Percentiles rank a stretch among this genome's conserved stretches.
These are phyloP conservation scores for Sugiyamaella novakii DNA, from an alignment of 1,139 yeast species.

Conservation along the genomic window DNA sequence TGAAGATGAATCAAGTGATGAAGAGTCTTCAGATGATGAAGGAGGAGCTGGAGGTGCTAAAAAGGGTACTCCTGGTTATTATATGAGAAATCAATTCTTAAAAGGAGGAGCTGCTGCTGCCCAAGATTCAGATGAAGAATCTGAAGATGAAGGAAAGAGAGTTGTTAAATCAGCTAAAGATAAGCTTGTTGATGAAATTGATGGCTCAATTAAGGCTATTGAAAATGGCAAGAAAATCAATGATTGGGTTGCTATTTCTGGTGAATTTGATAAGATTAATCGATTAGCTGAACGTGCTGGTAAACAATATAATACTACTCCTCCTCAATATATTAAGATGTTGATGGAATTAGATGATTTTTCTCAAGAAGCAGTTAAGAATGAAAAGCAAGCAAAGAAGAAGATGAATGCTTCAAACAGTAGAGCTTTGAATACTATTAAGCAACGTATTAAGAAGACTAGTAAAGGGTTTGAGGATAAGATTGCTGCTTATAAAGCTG, in stretches of 20 bases:
- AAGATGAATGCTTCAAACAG: conserved; percentile 82
- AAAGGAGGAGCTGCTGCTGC: conserved; percentile 41
- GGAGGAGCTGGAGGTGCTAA: conserved; percentile 41
- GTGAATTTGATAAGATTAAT: conserved; percentile 76
- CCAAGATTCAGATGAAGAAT: conserved; percentile 54
- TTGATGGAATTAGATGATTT: conserved; percentile 74
- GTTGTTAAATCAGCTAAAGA: conserved; percentile 94
- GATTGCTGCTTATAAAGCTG: conserved; percentile 61
- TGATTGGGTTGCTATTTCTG: conserved; percentile 77
- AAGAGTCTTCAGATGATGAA: conserved; percentile 44
- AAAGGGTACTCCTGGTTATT: conserved; percentile 55
- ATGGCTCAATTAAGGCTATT: conserved; percentile 63
- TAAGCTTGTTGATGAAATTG: conserved; percentile 86
- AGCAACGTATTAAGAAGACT: conserved; percentile 86
- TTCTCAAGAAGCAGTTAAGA: conserved; percentile 57
- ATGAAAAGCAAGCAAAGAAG: conserved; percentile 62
- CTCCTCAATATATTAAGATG: conserved; percentile 68
- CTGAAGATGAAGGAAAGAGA: conserved; percentile 63
- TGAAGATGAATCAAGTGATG: conserved; percentile 32
- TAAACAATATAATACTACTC: conserved; percentile 72
- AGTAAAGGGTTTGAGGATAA: conserved; percentile 65
- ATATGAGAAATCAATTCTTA: conserved; percentile 56
- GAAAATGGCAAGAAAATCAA: conserved; percentile 69
- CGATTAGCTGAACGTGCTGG: conserved; percentile 66
- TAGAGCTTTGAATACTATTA: conserved; percentile 83